Conservation (phyloP, 345 rosid species). For the Tarenaya hassleriana region DNA sequence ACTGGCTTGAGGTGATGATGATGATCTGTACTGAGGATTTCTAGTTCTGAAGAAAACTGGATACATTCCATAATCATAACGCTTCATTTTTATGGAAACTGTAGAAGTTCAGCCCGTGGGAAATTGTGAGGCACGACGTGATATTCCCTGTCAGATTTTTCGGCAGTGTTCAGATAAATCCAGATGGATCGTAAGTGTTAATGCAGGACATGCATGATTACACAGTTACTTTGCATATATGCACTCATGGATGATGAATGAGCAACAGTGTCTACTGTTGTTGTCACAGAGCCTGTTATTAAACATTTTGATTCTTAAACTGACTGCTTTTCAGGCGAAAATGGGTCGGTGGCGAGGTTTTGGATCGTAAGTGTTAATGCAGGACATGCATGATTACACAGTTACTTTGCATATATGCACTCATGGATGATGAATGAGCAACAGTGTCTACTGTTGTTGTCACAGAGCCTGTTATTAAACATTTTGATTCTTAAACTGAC, state of each 20-base stretch:
- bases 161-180: conserved; percentile 63
- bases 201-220: conserved; percentile 16
- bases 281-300: conserved; percentile 6
- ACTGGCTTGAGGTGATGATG: conserved; percentile 87
- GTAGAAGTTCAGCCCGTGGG: conserved; percentile 99
- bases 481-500: conserved; percentile 15
- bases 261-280: background rate
- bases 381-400: conserved; percentile 16
- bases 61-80: conserved; percentile 14
- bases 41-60: conserved; percentile 5
- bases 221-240: background rate
- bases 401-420: background rate
- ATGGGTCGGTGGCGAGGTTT: conserved; percentile 83
- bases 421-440: background rate
- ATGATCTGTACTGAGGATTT: conserved; percentile 3
- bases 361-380: too few relatives aligned
- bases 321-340: conserved; percentile 49
- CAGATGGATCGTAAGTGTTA: conserved; percentile 77
- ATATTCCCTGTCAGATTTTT: conserved; percentile 84
- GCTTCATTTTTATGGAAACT: conserved; percentile 27
- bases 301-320: conserved; percentile 15
- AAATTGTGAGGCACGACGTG: conserved; percentile 87
- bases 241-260: background rate
- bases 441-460: conserved; percentile 3
- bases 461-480: conserved; percentile 10